Evolutionary conservation across 768 basidiomycete genomes (phyloP).

Genomic region (Suillus occidentalis): DNA sequence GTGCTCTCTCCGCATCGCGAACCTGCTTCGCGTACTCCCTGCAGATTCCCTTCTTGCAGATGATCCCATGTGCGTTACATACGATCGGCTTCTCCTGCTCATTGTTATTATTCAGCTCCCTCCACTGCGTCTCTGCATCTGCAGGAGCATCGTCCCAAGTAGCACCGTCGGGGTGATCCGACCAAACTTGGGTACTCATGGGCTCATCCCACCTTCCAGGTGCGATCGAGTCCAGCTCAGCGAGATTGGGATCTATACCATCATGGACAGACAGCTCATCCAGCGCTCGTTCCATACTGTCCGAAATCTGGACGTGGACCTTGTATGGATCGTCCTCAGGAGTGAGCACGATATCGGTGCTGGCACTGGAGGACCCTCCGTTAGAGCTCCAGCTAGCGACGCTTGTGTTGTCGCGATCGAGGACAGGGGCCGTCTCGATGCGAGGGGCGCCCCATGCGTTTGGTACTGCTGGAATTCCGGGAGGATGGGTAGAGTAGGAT

Average conservation of each 20-base stretch:
- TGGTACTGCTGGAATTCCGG: constrained; percentile 11
- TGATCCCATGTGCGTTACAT: constrained; percentile 33
- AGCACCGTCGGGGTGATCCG: neutral
- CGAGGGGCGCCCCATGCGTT: neutral
- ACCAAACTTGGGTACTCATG: neutral
- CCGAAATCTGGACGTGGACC: constrained; percentile 24
- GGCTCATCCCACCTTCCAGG: constrained; percentile 22
- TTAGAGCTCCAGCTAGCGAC: constrained; percentile 24
- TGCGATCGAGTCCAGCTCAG: constrained; percentile 26
- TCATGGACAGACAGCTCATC: constrained; percentile 23
- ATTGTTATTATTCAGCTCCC: constrained; percentile 8
- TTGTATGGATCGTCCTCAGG: constrained; percentile 27
- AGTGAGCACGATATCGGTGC: constrained; percentile 28
- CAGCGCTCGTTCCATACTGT: constrained; percentile 30
- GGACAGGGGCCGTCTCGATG: neutral
- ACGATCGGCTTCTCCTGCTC: constrained; percentile 12
- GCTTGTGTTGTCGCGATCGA: constrained; percentile 16
- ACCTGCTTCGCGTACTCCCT: constrained; percentile 30
- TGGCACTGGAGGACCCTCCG: constrained; percentile 21
- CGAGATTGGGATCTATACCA: constrained; percentile 14
- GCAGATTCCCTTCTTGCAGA: constrained; percentile 40
- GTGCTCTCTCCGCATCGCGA: constrained; percentile 18
- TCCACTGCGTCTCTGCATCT: constrained; percentile 28
- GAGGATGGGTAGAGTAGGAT: constrained; percentile 15
- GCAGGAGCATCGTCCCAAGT: constrained; percentile 17